phyloP scores from a whole-genome alignment of 495 filamentous ascomycete species.

The Geopyxis carbonaria region DNA sequence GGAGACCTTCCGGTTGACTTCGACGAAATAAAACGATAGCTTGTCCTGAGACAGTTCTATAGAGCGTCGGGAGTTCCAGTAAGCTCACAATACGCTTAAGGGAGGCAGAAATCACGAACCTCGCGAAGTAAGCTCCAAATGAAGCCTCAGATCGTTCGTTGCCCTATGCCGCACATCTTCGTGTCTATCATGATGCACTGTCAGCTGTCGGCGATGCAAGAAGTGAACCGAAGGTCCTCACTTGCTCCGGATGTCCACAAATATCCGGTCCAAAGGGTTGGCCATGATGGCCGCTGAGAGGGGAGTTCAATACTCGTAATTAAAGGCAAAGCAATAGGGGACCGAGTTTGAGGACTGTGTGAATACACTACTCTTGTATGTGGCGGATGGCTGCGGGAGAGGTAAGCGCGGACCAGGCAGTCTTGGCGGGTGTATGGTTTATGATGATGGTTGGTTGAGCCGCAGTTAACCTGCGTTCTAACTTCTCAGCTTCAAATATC shows the following conservation, averaged over 20 bases:
- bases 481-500: no score
- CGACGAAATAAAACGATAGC: constrained; percentile 47
- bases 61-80: not conserved
- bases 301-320: no score
- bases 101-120: constrained; percentile 16
- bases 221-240: not conserved
- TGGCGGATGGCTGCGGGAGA: no score
- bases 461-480: no score
- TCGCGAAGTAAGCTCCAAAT: constrained; percentile 21
- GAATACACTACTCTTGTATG: no score
- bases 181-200: constrained; percentile 13
- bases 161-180: constrained; percentile 28
- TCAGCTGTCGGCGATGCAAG: constrained; percentile 2
- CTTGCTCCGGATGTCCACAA: constrained; percentile 25
- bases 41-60: constrained; percentile 47
- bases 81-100: not conserved
- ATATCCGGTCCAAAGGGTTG: constrained; percentile 23
- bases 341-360: no score
- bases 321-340: no score
- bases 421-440: no score
- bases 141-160: constrained; percentile 22
- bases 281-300: constrained; percentile 15
- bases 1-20: constrained; percentile 46
- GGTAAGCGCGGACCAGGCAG: no score
- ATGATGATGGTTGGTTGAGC: no score